Base-by-base conservation (phyloP, 768 basidiomycete genomes). In the Xerocomus brunneocitrinus region DNA sequence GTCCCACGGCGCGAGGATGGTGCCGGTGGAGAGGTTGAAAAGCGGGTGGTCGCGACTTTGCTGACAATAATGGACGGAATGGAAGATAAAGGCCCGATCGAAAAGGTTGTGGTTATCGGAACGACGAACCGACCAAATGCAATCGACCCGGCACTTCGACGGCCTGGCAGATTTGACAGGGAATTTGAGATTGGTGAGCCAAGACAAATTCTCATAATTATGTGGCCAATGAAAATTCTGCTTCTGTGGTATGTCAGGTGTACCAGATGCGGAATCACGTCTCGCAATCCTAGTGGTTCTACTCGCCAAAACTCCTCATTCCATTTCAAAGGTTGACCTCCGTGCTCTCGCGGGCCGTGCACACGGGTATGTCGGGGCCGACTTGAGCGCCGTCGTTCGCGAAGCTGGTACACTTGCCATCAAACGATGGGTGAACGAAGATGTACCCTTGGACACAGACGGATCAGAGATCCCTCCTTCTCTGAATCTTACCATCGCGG, bases 321-420 rank as follows among this genome's bases (percentile, higher is more conserved):
- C 74, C 4, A 77, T 98, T 55, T 67, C 80, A 0, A 67, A 72
- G 3, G 73, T 75, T 0, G 83, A 89, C 9, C 79, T 99, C 2
- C 72, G 76, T 25, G 58, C 76, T 2, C 71, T 98, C 16, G 87
- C 95, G 0, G 77, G 81, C 10, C 81, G 81, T 31, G 93, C 94
- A 10, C 93, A 99, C 58, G 97, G 97, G 0, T 98, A 95, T 67
- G 97, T 99, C 43, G 97, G 95, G 7, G 97, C 97, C 5, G 97
- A 99, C 69, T 78, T 99, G 41, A 85, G 87, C 31, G 91, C 94
- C 0, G 84, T 98, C 50, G 83, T 98, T 24, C 87, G 95, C 31
- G 91, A 95, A 70, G 94, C 94, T 8, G 95, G 95, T 3, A 94
- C 93, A 3, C 70, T 83, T 22, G 89, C 94, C 3, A 95, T 99